A percentile compares a stretch with the other conserved stretches of the same genome.
phyloP scores from a whole-genome alignment of 2,329 filamentous ascomycete species.

The Fusarium musae region DNA sequence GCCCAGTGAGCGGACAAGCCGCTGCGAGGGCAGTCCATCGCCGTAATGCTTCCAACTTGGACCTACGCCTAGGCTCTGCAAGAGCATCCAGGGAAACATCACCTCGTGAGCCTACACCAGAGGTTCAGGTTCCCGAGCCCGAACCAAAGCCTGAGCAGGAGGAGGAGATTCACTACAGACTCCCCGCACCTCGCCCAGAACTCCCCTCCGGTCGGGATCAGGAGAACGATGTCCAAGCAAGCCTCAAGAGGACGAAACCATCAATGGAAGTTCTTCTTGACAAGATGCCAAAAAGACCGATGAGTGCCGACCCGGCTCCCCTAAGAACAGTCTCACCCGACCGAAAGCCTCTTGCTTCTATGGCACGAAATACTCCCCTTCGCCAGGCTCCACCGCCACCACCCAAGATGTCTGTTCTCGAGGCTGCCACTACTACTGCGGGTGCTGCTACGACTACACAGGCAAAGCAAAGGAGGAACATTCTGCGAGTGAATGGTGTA shows the following conservation, averaged over 20 bases:
- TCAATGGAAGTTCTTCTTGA: constrained; percentile 65
- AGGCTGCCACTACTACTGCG: constrained; percentile 85
- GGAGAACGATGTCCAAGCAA: constrained; percentile 82
- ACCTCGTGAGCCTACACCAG: constrained; percentile 30
- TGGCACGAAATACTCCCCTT: constrained; percentile 77
- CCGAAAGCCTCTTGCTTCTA: constrained; percentile 63
- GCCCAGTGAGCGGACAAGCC: constrained; percentile 64
- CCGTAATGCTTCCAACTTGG: constrained; percentile 53
- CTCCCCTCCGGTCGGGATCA: constrained; percentile 78
- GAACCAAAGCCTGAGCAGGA: constrained; percentile 42
- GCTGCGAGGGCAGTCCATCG: constrained; percentile 56
- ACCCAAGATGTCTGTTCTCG: constrained; percentile 96
- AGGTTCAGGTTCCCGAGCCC: constrained; percentile 14
- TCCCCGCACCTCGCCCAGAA: constrained; percentile 55
- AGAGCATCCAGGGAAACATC: constrained; percentile 46
- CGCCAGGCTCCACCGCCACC: constrained; percentile 83
- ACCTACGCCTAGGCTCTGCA: constrained; percentile 49
- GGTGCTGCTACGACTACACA: constrained; percentile 82
- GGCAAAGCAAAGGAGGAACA: constrained; percentile 79
- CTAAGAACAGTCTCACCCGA: constrained; percentile 61
- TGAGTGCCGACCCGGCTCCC: constrained; percentile 56
- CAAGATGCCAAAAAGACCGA: constrained; percentile 64
- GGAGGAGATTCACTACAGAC: constrained; percentile 61
- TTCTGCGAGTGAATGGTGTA: constrained; percentile 90
- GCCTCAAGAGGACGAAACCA: constrained; percentile 71